Evolutionary conservation across 2,329 filamentous ascomycete species (phyloP), one percentile per base, ranked within the genome.

Genomic region (Botryotinia globosa): DNA sequence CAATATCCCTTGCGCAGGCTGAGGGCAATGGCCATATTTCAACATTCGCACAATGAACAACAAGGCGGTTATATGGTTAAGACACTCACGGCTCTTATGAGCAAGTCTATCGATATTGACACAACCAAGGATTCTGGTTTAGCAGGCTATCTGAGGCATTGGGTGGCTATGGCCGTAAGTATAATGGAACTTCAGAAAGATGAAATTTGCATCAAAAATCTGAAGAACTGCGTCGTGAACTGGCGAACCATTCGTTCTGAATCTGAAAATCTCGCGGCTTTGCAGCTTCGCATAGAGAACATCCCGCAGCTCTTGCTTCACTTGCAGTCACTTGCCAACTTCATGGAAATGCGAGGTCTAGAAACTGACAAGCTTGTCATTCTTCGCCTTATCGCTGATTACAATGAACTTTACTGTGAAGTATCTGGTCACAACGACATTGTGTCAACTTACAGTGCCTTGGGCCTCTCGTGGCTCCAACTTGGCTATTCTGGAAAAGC

Each of bases 401-500:
- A 86, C 1, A 79, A 85, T 18, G 85, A 88, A 76, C 77, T 88
- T 44, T 82, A 83, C 63, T 79, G 81, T 32, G 75, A 77, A 5
- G 74, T 76, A 74, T 73, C 84, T 82, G 4, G 82, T 81, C 72
- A 81, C 83, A 37, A 82, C 85, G 61, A 79, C 79, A 48, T 83
- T 80, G 74, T 82, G 84, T 37, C 85, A 82, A 75, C 81, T 68
- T 78, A 79, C 63, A 75, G 75, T 42, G 67, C 83, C 22, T 81
- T 90, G 10, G 86, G 85, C 2, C 76, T 85, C 12, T 87, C 89
- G 74, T 88, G 89, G 77, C 83, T 89, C 61, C 83, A 85, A 8
- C 83, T 91, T 74, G 90, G 89, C 42, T 88, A 90, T 76, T 86
- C 86, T 66, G 86, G 86, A 61, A 88, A 87, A 77, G 88, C 89